Evolutionary conservation across 495 filamentous ascomycete genomes (phyloP).

Genomic region (Talaromyces ruber): DNA sequence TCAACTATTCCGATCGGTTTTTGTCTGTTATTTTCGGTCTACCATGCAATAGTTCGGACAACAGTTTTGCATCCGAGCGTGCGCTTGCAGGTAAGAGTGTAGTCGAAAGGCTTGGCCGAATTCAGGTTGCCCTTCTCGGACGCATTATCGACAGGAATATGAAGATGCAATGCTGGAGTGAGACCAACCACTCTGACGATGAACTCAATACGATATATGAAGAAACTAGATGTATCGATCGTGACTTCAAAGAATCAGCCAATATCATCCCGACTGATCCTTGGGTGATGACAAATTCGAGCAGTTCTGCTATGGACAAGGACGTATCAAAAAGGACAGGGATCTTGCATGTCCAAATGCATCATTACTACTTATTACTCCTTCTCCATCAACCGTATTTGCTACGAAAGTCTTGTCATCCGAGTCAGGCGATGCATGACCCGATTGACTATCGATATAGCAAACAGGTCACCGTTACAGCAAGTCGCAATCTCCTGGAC

Average conservation of each 20-base stretch:
- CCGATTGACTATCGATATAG: conserved; percentile 32
- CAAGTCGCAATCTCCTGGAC: conserved; percentile 33
- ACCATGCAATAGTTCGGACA: conserved; percentile 27
- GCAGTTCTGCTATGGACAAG: conserved; percentile 7
- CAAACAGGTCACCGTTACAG: conserved; percentile 32
- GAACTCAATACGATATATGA: conserved; percentile 25
- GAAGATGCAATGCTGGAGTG: conserved; percentile 13
- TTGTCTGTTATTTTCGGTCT: conserved; percentile 36
- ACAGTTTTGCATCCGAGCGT: conserved; percentile 17
- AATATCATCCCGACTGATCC: conserved; percentile 24
- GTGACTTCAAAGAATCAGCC: conserved; percentile 29
- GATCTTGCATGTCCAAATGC: conserved; percentile 33
- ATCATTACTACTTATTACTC: conserved; percentile 33
- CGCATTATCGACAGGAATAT: conserved; percentile 33
- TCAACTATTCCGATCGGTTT: conserved; percentile 36
- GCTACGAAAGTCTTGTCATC: conserved; percentile 13
- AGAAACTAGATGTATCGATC: conserved; percentile 28
- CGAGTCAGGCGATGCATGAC: conserved; percentile 5
- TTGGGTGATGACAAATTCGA: conserved; percentile 20
- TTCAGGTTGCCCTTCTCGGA: conserved; percentile 21
- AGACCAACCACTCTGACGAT: conserved; percentile 12
- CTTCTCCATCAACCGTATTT: conserved; percentile 45
- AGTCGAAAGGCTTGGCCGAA: conserved; percentile 21
- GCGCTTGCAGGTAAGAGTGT: conserved; percentile 16
- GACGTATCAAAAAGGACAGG: conserved; percentile 12